phyloP scores from a whole-genome alignment of 768 basidiomycete genomes.

The Trametes meyenii region DNA sequence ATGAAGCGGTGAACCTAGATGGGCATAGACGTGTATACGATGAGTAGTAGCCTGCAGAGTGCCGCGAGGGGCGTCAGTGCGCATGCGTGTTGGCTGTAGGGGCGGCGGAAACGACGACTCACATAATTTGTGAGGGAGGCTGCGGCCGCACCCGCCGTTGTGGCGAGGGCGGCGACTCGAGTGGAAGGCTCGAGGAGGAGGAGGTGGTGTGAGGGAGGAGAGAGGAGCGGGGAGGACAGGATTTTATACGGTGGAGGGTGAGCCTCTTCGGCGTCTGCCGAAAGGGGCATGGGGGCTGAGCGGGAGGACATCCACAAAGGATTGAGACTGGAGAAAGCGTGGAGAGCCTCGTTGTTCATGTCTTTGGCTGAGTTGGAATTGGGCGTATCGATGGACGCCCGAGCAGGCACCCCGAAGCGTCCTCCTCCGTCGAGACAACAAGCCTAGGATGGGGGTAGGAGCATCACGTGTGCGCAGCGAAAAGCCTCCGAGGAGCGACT shows the following conservation, averaged over 20 bases:
- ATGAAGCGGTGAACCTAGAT: no score
- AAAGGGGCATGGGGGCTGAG: neutral
- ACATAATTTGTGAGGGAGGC: neutral
- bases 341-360: neutral
- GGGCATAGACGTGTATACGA: no score
- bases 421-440: neutral
- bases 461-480: neutral
- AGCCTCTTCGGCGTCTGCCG: neutral
- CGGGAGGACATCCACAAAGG: neutral
- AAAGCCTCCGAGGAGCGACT: neutral
- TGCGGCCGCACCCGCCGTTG: neutral
- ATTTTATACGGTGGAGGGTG: neutral
- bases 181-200: neutral
- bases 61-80: neutral
- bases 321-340: neutral
- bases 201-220: neutral
- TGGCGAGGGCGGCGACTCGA: constrained; percentile 3
- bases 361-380: constrained; percentile 4
- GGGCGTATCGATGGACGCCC: constrained; percentile 14
- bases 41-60: neutral
- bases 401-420: neutral
- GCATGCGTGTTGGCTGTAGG: neutral
- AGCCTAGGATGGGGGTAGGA: neutral
- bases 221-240: neutral
- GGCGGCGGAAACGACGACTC: neutral